phyloP scores from a whole-genome alignment of 1,284 basidiomycete species.

The Leccinum laetum region DNA sequence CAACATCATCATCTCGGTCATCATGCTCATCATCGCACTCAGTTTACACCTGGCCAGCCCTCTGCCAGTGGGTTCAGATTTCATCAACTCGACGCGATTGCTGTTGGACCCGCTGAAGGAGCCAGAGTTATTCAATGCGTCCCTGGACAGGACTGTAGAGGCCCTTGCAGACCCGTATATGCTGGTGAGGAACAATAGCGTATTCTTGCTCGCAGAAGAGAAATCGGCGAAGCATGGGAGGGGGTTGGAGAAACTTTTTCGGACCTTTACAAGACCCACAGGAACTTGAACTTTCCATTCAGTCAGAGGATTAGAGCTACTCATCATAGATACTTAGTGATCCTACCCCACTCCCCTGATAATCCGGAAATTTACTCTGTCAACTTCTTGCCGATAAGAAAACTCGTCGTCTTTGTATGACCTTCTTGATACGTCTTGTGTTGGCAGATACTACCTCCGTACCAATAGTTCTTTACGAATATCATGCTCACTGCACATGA shows the following conservation, averaged over 20 bases:
- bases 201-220: neutral
- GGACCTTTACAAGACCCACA: neutral
- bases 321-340: too few species aligned
- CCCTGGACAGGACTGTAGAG: neutral
- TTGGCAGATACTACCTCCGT: too few species aligned
- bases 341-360: too few species aligned
- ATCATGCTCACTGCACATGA: too few species aligned
- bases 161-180: neutral
- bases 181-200: neutral
- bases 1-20: neutral
- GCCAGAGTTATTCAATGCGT: neutral
- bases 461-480: too few species aligned
- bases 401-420: too few species aligned
- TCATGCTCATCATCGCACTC: neutral
- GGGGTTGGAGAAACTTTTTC: neutral
- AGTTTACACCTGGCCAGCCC: neutral
- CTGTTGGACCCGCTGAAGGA: neutral
- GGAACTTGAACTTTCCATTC: neutral
- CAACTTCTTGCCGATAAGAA: too few species aligned
- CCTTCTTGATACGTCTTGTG: too few species aligned
- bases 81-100: neutral
- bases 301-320: neutral
- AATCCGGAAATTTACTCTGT: too few species aligned
- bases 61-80: neutral
- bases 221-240: neutral